Base-by-base conservation (phyloP, 768 basidiomycete species). In the Pleurotus pulmonarius region DNA sequence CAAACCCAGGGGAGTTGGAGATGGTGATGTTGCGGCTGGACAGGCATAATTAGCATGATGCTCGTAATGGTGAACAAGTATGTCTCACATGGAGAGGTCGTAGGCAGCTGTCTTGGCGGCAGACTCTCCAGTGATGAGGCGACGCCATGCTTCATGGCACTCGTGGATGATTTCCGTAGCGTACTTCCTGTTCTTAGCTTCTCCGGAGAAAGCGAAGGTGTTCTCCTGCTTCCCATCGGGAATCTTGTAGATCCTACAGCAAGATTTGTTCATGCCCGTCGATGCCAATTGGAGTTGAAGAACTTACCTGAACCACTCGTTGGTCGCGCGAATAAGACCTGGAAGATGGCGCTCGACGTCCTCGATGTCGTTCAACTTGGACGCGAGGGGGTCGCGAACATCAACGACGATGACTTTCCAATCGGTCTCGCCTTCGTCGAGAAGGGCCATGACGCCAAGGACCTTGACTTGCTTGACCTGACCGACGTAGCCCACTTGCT, bases 401-500 rank as follows among this genome's bases (percentile, higher is more conserved):
- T 98, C 97, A 62, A 98, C 93, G 70, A 96, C 97, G 73, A 99
- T 85, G 77, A 99, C 92, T 76, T 99, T 99, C 97, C 97, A 99
- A 80, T 98, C 97, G 62, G 97, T 98, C 80, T 98, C 97, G 65
- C 97, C 97, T 72, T 98, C 97, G 69, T 99, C 97, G 63, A 98
- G 87, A 57, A 98, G 82, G 57, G 97, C 97, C 96, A 98, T 98
- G 84, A 98, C 96, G 60, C 97, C 97, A 67, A 99, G 92, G 62
- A 99, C 91, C 81, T 99, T 99, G 85, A 99, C 97, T 74, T 98
- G 97, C 80, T 98, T 99, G 73, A 99, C 84, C 72, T 98, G 95
- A 56, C 97, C 97, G 60, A 87, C 85, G 72, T 94, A 93, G 63
- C 96, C 97, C 65, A 98, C 91, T 73, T 95, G 92, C 73, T 99